Percentiles rank a stretch among this genome's conserved stretches.
Evolutionary conservation across 1,284 basidiomycete genomes (phyloP).

Genomic region (Lentinula novae-zelandiae): DNA sequence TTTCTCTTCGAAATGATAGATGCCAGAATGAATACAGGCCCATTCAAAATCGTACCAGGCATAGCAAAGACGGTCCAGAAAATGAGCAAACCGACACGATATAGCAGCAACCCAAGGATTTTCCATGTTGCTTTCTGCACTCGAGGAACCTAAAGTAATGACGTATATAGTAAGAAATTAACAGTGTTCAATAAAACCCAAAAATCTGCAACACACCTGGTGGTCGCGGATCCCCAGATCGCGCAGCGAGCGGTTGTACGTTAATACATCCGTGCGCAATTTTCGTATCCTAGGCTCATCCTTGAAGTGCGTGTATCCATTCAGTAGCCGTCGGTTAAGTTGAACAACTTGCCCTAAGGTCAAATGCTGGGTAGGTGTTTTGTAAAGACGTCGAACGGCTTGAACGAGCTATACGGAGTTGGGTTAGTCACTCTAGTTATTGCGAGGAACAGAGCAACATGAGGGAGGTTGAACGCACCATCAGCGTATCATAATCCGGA

Average conservation of each 20-base stretch:
- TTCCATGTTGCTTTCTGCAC: conserved; percentile 88
- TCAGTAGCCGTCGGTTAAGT: conserved; percentile 90
- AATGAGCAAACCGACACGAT: conserved; percentile 78
- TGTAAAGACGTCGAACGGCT: conserved; percentile 92
- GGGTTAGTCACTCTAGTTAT: conserved; percentile 5
- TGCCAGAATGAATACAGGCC: conserved; percentile 93
- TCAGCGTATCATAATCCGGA: conserved; percentile 97
- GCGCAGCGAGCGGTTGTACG: conserved; percentile 88
- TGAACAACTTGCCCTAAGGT: conserved; percentile 97
- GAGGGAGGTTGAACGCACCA: conserved; percentile 49
- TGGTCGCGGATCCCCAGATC: conserved; percentile 98
- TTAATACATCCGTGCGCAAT: conserved; percentile 79
- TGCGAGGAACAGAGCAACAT: not conserved
- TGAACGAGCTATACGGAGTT: conserved; percentile 72
- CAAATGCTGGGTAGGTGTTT: conserved; percentile 91
- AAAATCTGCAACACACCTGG: conserved; percentile 55
- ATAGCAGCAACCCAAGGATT: conserved; percentile 80
- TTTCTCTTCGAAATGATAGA: conserved; percentile 87
- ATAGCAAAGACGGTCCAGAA: conserved; percentile 88
- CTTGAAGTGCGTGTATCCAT: conserved; percentile 92
- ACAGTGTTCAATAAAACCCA: not conserved
- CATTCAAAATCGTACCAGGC: conserved; percentile 91
- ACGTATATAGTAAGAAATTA: not conserved
- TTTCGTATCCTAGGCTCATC: conserved; percentile 89
- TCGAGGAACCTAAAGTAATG: conserved; percentile 56